phyloP scores from a whole-genome alignment of 208 protist genomes.

The Leishmania mexicana region DNA sequence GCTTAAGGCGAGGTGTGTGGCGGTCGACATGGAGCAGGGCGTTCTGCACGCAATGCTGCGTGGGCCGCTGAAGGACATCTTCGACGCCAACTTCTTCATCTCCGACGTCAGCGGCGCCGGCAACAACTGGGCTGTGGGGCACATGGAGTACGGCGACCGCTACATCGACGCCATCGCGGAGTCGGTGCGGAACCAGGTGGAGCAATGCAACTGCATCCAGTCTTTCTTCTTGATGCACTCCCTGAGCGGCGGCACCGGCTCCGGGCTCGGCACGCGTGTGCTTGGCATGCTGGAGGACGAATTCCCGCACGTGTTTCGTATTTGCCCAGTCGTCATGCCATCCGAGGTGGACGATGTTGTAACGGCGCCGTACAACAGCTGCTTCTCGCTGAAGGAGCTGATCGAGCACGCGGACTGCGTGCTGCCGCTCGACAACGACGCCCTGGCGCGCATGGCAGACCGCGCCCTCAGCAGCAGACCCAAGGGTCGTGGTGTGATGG shows the following conservation, averaged over 20 bases:
- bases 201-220: conserved; percentile 96
- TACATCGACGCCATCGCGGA: conserved; percentile 88
- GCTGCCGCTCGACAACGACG: conserved; percentile 94
- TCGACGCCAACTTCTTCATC: conserved; percentile 91
- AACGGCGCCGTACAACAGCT: conserved; percentile 96
- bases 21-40: conserved; percentile 97
- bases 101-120: conserved; percentile 87
- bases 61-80: conserved; percentile 85
- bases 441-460: conserved; percentile 87
- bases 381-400: conserved; percentile 90
- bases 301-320: conserved; percentile 91
- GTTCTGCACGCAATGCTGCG: conserved; percentile 87
- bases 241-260: conserved; percentile 96
- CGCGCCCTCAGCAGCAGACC: conserved; percentile 30
- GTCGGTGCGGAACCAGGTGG: conserved; percentile 82
- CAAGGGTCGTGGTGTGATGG: conserved; percentile 10
- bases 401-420: conserved; percentile 95
- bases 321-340: conserved; percentile 92
- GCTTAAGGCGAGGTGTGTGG: conserved; percentile 93
- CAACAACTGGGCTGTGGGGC: conserved; percentile 95
- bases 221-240: conserved; percentile 96
- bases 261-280: conserved; percentile 93
- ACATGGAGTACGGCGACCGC: conserved; percentile 92
- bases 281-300: conserved; percentile 94
- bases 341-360: conserved; percentile 95